Evolutionary conservation across 1,284 basidiomycete genomes (phyloP), one percentile per base, ranked within the genome.

Genomic region (Irpex sp.): DNA sequence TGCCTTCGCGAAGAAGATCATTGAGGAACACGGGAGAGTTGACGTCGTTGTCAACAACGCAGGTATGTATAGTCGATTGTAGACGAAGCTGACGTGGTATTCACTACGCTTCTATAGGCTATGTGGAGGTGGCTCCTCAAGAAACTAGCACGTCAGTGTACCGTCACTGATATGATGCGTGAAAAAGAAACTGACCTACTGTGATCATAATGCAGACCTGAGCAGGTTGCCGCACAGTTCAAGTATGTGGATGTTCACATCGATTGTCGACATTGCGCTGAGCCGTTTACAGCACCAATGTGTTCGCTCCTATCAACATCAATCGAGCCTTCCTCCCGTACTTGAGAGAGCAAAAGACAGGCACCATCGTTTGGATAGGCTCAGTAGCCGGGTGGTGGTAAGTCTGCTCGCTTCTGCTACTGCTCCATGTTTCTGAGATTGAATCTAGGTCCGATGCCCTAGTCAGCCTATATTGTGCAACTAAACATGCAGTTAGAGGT

Each of bases 1-100:
- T 73, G 72, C 55, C 71, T 73, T 67, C 26, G 78, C 82, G 52
- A 73, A 79, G 64, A 74, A 77, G 21, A 76, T 70, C 0, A 77
- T 71, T 15, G 66, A 51, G 2, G 56, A 68, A 1, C 65, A 81
- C 63, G 81, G 81, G 0, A 74, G 70, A 8, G 69, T 84, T 40
- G 79, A 84, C 66, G 77, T 81, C 6, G 72, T 84, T 31, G 78
- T 84, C 47, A 82, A 83, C 70, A 83, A 83, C 63, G 82, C 82
- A 11, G 82, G 80, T 75, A 62, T 1, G 65, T 56, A 31, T 38
- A 31, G 54, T 47, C 38, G 26, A 9, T 37, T 37, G 31, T 11
- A 2, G 31, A 2, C 13, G 54, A 34, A 31, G 48, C 26, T 61
- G 19, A 13, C 26, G 17, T 11, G 9, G 34, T 17, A 49, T 19